phyloP scores from a whole-genome alignment of 2,329 filamentous ascomycete species.

The Fusarium burgessii region DNA sequence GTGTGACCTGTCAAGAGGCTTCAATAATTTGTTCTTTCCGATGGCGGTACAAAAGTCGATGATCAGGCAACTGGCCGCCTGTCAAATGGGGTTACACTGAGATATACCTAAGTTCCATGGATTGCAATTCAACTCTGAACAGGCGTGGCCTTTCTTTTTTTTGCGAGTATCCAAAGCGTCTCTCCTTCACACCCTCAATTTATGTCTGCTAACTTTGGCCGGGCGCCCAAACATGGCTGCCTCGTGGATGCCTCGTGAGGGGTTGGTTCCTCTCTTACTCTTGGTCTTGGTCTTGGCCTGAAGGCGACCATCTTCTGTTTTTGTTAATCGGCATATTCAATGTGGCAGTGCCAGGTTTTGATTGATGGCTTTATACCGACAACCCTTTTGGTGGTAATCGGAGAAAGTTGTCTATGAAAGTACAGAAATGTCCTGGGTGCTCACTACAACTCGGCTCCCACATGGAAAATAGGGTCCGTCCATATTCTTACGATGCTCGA shows the following conservation, averaged over 20 bases:
- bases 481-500: no score
- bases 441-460: no score
- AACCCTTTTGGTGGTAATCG: background rate
- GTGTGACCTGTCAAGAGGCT: slow-evolving; percentile 19
- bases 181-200: slow-evolving; percentile 18
- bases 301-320: background rate
- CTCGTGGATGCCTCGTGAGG: slow-evolving; percentile 26
- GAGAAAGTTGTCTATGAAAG: no score
- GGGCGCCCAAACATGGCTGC: slow-evolving; percentile 18
- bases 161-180: slow-evolving; percentile 1
- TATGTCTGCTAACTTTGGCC: slow-evolving; percentile 7
- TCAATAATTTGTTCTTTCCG: slow-evolving; percentile 1
- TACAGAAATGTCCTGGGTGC: no score
- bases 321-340: background rate
- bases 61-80: slow-evolving; percentile 26
- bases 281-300: background rate
- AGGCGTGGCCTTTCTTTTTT: background rate
- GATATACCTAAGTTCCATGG: background rate
- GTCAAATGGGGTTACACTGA: slow-evolving; percentile 21
- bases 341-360: background rate
- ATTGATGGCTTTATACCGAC: background rate
- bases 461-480: no score
- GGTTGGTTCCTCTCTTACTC: background rate
- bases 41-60: slow-evolving; percentile 1
- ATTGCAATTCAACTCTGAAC: background rate